Evolutionary conservation across 805 yeast species (phyloP), one percentile per base, ranked within the genome.

Genomic region (Pichia heedii): DNA sequence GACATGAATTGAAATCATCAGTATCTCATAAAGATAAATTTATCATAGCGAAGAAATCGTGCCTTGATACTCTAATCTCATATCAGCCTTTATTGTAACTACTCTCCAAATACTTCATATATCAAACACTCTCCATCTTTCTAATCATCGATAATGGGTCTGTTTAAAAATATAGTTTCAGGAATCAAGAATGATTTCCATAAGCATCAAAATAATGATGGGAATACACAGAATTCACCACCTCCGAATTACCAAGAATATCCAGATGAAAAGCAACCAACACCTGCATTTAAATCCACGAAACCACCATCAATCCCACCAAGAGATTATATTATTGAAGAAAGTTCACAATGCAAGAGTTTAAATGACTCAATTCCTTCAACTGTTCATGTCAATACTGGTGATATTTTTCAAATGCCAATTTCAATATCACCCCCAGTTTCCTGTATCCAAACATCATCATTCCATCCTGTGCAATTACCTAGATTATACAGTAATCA

Each of bases 381-480:
- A 20, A 3, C 18, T 3, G 12, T 13, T 11, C 10, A 30, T 20
- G 3, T 21, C 5, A 12, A 26, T 16, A n/a, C 36, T 3, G 20
- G 40, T 9, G 50, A 57, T 26, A 18, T 58, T 3, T 56, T 61
- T 33, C 35, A 43, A 19, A 34, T 34, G 6, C 55, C 60, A 12
- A 52, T 60, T 13, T 47, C 57, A 1, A 37, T 37, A 0, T 30
- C 36, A 18, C 47, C 53, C 1, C 64, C 63, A 1, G 49, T 44
- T 3, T 29, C 51, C 2, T 51, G 45, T 16, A 52, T 60, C 13
- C 29, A 30, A n/a, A 18, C 44, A 76, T 70, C 88, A 1, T 77
- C 76, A 43, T 84, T 85, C 2, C 84, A 83, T 54, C 79, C 86
- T 9, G 68, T 82, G 7, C 79, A 83, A 78, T 67, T 71, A 44